Conservation (phyloP, 176 grass and related monocot genomes). For the Poa annua region DNA sequence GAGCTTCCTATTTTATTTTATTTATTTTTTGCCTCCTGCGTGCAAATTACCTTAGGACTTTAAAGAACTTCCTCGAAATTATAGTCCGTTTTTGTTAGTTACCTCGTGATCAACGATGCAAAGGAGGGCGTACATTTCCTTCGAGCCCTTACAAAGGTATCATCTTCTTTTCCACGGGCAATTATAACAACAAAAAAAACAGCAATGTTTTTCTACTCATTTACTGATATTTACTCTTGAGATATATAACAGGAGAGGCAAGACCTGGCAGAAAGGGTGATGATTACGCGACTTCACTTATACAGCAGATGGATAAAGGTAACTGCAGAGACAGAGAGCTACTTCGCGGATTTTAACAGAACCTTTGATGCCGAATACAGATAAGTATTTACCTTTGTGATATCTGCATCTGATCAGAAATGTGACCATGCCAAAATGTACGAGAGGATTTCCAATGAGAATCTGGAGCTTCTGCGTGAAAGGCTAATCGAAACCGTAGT, state of each 20-base stretch:
- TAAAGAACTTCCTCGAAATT: neutral
- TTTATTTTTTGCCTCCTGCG: neutral
- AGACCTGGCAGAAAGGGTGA: slow-evolving; percentile 87
- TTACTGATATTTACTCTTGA: neutral
- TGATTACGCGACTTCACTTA: slow-evolving; percentile 90
- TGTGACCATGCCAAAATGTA: slow-evolving; percentile 93
- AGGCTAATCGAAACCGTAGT: slow-evolving; percentile 82
- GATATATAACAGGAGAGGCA: slow-evolving; percentile 67
- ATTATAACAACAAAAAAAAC: neutral
- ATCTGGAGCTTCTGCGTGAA: slow-evolving; percentile 84
- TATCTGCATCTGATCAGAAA: slow-evolving; percentile 54
- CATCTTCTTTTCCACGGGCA: neutral
- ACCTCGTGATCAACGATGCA: slow-evolving; percentile 56
- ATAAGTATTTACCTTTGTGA: neutral
- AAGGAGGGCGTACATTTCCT: slow-evolving; percentile 75
- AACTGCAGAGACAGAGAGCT: neutral
- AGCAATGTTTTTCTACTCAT: neutral
- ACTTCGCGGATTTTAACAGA: slow-evolving; percentile 9
- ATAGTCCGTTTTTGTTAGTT: slow-evolving; percentile 47
- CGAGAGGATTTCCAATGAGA: slow-evolving; percentile 79
- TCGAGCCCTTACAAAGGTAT: slow-evolving; percentile 68
- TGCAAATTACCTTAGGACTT: neutral
- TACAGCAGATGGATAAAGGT: slow-evolving; percentile 95
- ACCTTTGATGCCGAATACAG: neutral
- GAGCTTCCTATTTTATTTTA: neutral